These are phyloP conservation scores for Exophiala xenobiotica DNA, from an alignment of 2,329 filamentous ascomycete species.

Conservation along the genomic window DNA sequence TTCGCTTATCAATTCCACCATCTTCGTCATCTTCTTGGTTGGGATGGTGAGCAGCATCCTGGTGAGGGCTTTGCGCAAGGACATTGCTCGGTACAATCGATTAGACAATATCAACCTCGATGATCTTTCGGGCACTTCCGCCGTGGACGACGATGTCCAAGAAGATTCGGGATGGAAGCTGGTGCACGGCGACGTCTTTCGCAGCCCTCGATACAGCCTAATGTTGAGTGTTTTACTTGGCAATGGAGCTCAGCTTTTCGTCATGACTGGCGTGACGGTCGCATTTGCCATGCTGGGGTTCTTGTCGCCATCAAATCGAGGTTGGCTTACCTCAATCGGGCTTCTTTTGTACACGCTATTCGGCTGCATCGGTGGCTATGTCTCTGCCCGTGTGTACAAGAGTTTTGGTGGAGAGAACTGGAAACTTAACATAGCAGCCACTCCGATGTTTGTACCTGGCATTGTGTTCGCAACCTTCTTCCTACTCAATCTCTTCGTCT, in stretches of 20 bases:
- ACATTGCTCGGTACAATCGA: slow-evolving; percentile 94
- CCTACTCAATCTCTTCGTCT: slow-evolving; percentile 91
- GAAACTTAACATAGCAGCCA: slow-evolving; percentile 90
- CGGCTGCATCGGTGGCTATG: slow-evolving; percentile 87
- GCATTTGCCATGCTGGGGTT: slow-evolving; percentile 91
- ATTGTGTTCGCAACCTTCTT: slow-evolving; percentile 89
- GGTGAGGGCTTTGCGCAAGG: slow-evolving; percentile 82
- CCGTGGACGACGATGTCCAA: slow-evolving; percentile 82
- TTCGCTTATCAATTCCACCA: slow-evolving; percentile 90
- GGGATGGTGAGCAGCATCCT: slow-evolving; percentile 92
- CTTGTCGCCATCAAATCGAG: slow-evolving; percentile 91
- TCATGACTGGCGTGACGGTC: slow-evolving; percentile 95
- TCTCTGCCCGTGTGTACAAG: slow-evolving; percentile 90
- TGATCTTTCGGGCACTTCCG: slow-evolving; percentile 76
- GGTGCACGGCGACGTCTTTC: slow-evolving; percentile 96
- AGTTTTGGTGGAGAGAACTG: slow-evolving; percentile 86
- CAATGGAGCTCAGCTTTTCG: slow-evolving; percentile 93
- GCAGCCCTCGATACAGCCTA: slow-evolving; percentile 77
- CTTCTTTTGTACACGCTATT: slow-evolving; percentile 91
- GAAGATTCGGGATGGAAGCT: slow-evolving; percentile 99
- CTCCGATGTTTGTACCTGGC: slow-evolving; percentile 79
- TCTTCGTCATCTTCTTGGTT: slow-evolving; percentile 89
- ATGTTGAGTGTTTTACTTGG: slow-evolving; percentile 84
- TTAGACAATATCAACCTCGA: slow-evolving; percentile 88
- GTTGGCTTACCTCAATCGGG: slow-evolving; percentile 88